phyloP scores from a whole-genome alignment of 352 stramenopile species.

The Phytopythium boreale region DNA sequence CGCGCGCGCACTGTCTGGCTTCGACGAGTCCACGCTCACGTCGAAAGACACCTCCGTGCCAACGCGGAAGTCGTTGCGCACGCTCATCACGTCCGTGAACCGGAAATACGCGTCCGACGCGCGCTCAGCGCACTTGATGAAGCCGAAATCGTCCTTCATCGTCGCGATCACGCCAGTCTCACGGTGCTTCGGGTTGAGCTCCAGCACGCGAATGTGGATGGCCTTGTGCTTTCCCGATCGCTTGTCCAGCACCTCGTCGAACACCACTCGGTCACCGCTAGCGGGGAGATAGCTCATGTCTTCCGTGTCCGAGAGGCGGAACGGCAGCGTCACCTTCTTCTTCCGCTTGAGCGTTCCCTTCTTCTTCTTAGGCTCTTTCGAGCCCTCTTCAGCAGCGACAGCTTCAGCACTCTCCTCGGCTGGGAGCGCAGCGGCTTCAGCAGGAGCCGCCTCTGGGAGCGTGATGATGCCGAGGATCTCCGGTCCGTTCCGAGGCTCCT shows the following conservation, averaged over 20 bases:
- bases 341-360: constrained; percentile 26
- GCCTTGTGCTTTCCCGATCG: constrained; percentile 53
- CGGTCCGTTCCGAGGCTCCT: constrained; percentile 57
- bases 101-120: constrained; percentile 69
- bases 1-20: constrained; percentile 54
- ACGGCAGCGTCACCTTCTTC: constrained; percentile 28
- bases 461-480: constrained; percentile 62
- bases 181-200: constrained; percentile 63
- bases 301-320: constrained; percentile 57
- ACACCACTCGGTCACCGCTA: constrained; percentile 54
- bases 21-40: constrained; percentile 35
- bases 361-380: constrained; percentile 38
- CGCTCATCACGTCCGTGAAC: constrained; percentile 72
- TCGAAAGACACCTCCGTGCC: constrained; percentile 76
- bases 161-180: constrained; percentile 65
- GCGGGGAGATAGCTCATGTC: constrained; percentile 65
- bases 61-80: constrained; percentile 38
- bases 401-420: constrained; percentile 16
- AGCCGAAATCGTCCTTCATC: constrained; percentile 79
- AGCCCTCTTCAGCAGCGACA: constrained; percentile 9
- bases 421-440: not conserved
- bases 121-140: constrained; percentile 80
- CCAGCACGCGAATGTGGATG: constrained; percentile 55
- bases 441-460: constrained; percentile 9
- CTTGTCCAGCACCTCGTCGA: constrained; percentile 75